phyloP scores from a whole-genome alignment of 169 alveolate species.

The Plasmodium fragile region DNA sequence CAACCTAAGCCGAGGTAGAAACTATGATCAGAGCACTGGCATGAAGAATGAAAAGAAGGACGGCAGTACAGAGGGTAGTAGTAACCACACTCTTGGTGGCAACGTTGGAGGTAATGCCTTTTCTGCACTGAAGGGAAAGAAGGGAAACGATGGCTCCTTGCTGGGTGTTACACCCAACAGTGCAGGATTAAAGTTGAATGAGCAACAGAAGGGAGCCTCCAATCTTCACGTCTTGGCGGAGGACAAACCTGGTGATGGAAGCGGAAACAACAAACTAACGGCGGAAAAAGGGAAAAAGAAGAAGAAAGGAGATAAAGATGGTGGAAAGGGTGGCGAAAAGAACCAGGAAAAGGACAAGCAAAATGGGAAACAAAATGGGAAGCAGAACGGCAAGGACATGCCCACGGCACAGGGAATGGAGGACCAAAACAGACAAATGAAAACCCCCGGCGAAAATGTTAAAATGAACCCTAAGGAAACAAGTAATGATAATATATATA shows the following conservation, averaged over 20 bases:
- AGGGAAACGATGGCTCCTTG: background rate
- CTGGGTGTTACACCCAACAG: background rate
- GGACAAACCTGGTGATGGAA: background rate
- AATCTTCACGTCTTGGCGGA: background rate
- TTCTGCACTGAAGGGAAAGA: background rate
- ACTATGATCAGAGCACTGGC: background rate
- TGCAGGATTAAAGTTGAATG: background rate
- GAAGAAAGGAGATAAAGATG: slow-evolving; percentile 1
- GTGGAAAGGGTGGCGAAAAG: background rate
- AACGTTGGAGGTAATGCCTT: background rate
- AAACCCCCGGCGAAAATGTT: slow-evolving; percentile 5
- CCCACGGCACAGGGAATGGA: background rate
- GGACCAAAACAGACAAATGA: background rate
- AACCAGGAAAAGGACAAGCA: background rate
- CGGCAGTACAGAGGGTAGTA: background rate
- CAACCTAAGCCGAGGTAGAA: background rate
- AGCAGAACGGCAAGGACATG: background rate
- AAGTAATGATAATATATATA: slow-evolving; percentile 39
- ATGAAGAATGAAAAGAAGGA: background rate
- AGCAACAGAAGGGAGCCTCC: background rate
- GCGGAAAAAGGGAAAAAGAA: background rate
- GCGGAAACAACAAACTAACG: background rate
- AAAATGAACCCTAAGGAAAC: slow-evolving; percentile 25
- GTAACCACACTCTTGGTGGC: background rate
- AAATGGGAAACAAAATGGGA: background rate